These are phyloP conservation scores for Pulveroboletus sp. DNA, from an alignment of 768 basidiomycete species.

Conservation along the genomic window DNA sequence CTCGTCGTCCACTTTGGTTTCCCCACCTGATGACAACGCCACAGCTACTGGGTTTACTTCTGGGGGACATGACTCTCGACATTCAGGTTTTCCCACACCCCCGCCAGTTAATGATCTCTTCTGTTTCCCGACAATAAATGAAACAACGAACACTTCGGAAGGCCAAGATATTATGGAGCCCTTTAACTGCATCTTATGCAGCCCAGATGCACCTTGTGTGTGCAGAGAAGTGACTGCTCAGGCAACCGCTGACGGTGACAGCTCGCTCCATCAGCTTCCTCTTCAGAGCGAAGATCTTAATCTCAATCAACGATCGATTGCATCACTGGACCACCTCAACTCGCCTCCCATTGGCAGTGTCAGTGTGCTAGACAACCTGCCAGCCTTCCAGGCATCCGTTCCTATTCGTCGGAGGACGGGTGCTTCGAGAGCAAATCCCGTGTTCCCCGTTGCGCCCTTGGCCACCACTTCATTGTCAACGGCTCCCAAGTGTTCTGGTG, in stretches of 20 bases:
- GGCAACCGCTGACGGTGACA: conserved; percentile 23
- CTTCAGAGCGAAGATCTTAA: conserved; percentile 11
- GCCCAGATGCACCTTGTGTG: conserved; percentile 65
- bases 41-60: conserved; percentile 32
- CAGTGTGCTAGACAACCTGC: conserved; percentile 76
- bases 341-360: conserved; percentile 28
- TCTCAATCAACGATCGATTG: conserved; percentile 10
- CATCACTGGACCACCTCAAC: conserved; percentile 24
- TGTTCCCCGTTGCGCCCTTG: conserved; percentile 51
- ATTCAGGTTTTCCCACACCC: conserved; percentile 30
- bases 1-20: conserved; percentile 42
- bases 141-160: conserved; percentile 33
- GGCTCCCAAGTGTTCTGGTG: conserved; percentile 66
- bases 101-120: conserved; percentile 31
- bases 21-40: conserved; percentile 45
- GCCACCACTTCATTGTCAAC: conserved; percentile 29
- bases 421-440: conserved; percentile 38
- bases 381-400: conserved; percentile 78
- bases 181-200: conserved; percentile 71
- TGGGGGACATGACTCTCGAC: conserved; percentile 27
- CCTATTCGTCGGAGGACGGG: conserved; percentile 65
- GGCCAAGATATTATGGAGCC: conserved; percentile 29
- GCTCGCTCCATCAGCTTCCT: conserved; percentile 10
- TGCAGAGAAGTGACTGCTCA: conserved; percentile 66
- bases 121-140: conserved; percentile 34